phyloP scores from a whole-genome alignment of 768 basidiomycete genomes.

The Phanerodontia chrysosporium region DNA sequence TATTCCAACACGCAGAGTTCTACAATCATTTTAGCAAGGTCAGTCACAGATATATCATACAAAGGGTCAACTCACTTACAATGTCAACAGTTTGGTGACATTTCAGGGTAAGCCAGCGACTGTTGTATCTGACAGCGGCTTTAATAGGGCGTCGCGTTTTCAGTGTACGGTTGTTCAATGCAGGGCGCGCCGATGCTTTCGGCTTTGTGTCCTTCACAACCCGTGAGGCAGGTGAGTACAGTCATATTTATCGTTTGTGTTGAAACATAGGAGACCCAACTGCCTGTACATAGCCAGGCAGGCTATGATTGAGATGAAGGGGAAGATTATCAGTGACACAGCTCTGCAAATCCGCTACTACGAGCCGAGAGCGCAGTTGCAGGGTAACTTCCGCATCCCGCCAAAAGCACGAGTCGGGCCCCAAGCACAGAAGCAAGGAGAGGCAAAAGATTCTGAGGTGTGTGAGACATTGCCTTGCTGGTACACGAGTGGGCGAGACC shows the following conservation, averaged over 20 bases:
- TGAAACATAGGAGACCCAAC: background rate
- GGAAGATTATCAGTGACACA: background rate
- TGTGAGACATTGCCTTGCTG: background rate
- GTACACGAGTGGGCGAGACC: background rate
- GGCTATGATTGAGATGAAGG: background rate
- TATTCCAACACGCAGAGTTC: background rate
- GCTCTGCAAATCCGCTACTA: background rate
- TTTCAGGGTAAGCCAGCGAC: background rate
- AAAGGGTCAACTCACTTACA: background rate
- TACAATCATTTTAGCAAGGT: background rate
- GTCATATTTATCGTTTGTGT: background rate
- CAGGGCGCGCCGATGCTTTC: background rate
- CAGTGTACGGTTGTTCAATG: background rate
- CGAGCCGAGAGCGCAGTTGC: background rate
- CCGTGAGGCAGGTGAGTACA: background rate
- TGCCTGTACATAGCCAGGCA: background rate
- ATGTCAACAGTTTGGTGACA: slow-evolving; percentile 3
- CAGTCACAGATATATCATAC: background rate
- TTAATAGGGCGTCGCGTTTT: background rate
- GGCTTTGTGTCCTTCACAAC: background rate
- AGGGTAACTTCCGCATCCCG: background rate
- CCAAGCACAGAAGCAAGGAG: background rate
- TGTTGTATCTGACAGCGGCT: background rate
- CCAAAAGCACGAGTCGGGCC: background rate
- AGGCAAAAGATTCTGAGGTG: background rate